Base-by-base conservation (phyloP, 1,139 yeast genomes). In the Geotrichum cucujoidarum region DNA sequence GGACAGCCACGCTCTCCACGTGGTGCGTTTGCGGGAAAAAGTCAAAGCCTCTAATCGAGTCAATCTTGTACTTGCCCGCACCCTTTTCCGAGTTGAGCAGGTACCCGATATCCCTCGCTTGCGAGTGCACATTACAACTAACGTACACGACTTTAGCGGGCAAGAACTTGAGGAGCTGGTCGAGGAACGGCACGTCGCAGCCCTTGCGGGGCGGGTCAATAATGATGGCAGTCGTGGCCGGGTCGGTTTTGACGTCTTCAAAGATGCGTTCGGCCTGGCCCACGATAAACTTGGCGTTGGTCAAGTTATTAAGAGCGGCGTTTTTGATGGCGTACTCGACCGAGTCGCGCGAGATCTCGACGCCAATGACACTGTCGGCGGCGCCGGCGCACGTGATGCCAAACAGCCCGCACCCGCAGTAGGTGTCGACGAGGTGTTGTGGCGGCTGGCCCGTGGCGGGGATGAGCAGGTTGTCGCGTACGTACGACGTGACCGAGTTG, bases 11-110 rank as follows among this genome's bases (percentile, higher is more conserved):
- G 63, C 95, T 81, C 67, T 92, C 98, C 46, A 92, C 97, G 63
- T 92, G 98, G 62, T 92, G 95, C 0, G 98, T 92, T 66, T 90
- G 97, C 2, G 98, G 98, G 73, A 92, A 92, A 68, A 92, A 90
- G 67, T 92, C 98, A 67, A 92, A 92, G 1, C 98, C 98, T 61
- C 90, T 80, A 35, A 92, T 74, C 56, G 92, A 83, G 57, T 86
- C 95, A 45, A 92, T 77, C 52, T 69, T 70, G 69, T 88, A 92
- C 32, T 74, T 53, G 17, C 59, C 56, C 21, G 59, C 60, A 13
- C 43, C 29, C 34, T 53, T 50, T 25, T 69, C 75, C 3, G 92
- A 83, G 54, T 77, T 78, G 51, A 90, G 67, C 61, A 92, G 83
- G 73, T 83, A 89, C 56, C 88, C 94, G 43, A 92, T 68, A 64